A percentile compares a stretch with the other conserved stretches of the same genome.
phyloP scores from a whole-genome alignment of 305 asterid genomes.

The Lippia alba region DNA sequence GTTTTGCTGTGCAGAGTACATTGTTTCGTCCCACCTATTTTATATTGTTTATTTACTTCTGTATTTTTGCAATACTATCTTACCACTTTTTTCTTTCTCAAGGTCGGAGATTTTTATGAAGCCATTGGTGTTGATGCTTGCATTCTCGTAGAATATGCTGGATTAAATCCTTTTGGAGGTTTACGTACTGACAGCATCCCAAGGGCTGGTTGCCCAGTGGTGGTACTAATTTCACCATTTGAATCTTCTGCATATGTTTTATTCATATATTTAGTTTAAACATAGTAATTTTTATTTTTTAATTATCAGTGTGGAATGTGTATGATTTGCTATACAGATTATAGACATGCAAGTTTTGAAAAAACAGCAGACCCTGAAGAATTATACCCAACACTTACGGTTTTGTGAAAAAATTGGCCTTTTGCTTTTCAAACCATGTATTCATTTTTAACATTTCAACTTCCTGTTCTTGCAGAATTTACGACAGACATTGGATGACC shows the following conservation, averaged over 20 bases:
- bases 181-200: conserved; percentile 89
- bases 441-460: conserved; percentile 27
- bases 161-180: conserved; percentile 98
- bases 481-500: conserved; percentile 93
- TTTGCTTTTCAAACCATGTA: neutral
- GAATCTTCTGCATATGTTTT: conserved; percentile 2
- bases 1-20: conserved; percentile 94
- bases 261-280: neutral
- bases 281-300: neutral
- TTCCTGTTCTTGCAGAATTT: conserved; percentile 67
- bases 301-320: neutral
- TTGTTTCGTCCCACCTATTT: conserved; percentile 23
- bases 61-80: conserved; percentile 26
- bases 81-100: conserved; percentile 26
- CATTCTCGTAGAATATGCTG: conserved; percentile 97
- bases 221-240: conserved; percentile 58
- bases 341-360: neutral
- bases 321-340: neutral
- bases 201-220: conserved; percentile 97
- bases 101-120: conserved; percentile 99
- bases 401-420: conserved; percentile 1
- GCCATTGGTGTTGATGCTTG: conserved; percentile 97
- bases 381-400: neutral
- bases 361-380: neutral
- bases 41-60: conserved; percentile 31